These are phyloP conservation scores for Fomitopsis schrenkii DNA, from an alignment of 1,284 basidiomycete genomes.

Conservation along the genomic window DNA sequence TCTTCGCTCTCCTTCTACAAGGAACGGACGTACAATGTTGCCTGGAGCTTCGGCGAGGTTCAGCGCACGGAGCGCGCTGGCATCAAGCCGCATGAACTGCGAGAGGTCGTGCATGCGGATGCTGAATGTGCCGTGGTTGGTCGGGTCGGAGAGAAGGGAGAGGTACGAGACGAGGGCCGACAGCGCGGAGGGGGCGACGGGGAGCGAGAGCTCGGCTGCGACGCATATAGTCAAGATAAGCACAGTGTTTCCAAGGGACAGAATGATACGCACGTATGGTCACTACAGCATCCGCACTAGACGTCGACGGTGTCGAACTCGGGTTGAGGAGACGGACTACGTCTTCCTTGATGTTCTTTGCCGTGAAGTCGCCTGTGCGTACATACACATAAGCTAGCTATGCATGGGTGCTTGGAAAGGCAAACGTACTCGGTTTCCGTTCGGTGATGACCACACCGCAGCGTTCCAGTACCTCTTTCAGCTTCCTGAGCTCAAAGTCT, in stretches of 20 bases:
- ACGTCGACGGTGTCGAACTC: constrained; percentile 34
- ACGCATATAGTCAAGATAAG: neutral
- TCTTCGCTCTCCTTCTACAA: no score
- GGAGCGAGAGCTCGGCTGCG: constrained; percentile 74
- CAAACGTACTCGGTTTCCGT: constrained; percentile 72
- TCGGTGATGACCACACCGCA: constrained; percentile 92
- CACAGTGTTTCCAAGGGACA: neutral
- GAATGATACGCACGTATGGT: constrained; percentile 40
- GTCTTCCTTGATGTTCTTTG: constrained; percentile 84
- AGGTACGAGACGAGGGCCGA: constrained; percentile 85
- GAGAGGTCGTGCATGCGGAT: constrained; percentile 88
- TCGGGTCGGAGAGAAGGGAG: constrained; percentile 75
- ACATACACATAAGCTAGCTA: neutral
- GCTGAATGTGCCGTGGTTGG: constrained; percentile 80
- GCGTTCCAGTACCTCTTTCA: constrained; percentile 82
- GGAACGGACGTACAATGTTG: constrained; percentile 18
- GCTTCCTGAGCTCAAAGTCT: constrained; percentile 85
- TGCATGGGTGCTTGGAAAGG: neutral
- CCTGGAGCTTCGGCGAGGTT: constrained; percentile 69
- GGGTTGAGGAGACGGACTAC: constrained; percentile 71
- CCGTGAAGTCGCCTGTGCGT: constrained; percentile 73
- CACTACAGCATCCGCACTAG: constrained; percentile 44
- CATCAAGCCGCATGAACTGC: constrained; percentile 95
- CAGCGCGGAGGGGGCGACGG: constrained; percentile 76
- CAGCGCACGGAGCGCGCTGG: constrained; percentile 89